phyloP scores from a whole-genome alignment of 495 filamentous ascomycete genomes.

The Jackrogersella minutella region DNA sequence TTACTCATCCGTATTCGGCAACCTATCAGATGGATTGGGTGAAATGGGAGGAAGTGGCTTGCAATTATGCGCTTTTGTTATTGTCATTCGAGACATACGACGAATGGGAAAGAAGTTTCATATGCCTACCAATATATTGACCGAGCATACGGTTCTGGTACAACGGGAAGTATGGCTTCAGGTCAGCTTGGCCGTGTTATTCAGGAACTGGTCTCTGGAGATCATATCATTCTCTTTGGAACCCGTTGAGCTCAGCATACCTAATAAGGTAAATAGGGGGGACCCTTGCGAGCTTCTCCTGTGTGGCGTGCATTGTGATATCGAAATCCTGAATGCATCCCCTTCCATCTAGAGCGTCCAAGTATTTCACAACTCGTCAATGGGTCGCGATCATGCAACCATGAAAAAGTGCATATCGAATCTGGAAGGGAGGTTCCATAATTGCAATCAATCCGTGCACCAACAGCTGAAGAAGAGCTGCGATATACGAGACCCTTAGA shows the following conservation, averaged over 20 bases:
- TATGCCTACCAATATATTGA: slow-evolving; percentile 13
- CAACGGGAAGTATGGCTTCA: background rate
- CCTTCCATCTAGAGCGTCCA: background rate
- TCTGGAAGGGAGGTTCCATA: background rate
- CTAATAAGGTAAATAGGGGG: too few relatives aligned
- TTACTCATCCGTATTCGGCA: too few relatives aligned
- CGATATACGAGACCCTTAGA: background rate
- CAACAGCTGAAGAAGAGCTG: background rate
- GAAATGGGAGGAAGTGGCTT: background rate
- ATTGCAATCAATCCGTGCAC: too few relatives aligned
- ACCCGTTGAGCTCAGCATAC: too few relatives aligned
- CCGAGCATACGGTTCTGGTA: background rate
- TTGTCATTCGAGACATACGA: background rate
- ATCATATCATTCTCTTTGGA: slow-evolving; percentile 6
- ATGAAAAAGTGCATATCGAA: too few relatives aligned
- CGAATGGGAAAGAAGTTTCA: background rate
- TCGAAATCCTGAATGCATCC: background rate
- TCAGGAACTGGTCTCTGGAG: slow-evolving; percentile 8
- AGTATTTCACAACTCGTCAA: background rate
- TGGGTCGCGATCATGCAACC: background rate
- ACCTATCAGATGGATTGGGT: background rate
- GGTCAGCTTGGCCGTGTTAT: background rate
- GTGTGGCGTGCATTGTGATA: background rate
- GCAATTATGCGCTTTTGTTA: background rate
- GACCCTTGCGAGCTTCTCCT: background rate